phyloP scores from a whole-genome alignment of 2,329 filamentous ascomycete genomes.

The Diaporthe humulicola region DNA sequence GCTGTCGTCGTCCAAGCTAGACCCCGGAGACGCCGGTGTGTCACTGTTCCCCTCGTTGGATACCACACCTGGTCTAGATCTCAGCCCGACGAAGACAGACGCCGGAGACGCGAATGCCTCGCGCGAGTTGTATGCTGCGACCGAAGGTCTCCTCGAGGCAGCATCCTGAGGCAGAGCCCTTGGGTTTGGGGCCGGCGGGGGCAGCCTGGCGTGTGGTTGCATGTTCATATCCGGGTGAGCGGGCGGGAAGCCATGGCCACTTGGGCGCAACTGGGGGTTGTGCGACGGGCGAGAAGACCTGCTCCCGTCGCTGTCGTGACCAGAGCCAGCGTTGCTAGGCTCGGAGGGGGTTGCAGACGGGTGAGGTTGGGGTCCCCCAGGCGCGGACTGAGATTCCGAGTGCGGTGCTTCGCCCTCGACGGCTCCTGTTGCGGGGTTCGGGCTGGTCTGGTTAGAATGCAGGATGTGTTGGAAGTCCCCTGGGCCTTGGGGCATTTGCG shows the following conservation, averaged over 20 bases:
- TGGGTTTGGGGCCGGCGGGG: background rate
- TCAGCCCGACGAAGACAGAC: slow-evolving; percentile 9
- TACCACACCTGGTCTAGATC: slow-evolving; percentile 34
- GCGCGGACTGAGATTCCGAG: background rate
- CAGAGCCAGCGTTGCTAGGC: background rate
- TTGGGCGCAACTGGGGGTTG: background rate
- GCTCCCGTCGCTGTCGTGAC: slow-evolving; percentile 11
- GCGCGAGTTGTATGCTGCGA: background rate
- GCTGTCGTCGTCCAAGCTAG: slow-evolving; percentile 37
- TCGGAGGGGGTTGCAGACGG: background rate
- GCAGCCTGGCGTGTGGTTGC: slow-evolving; percentile 24
- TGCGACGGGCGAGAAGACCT: slow-evolving; percentile 5
- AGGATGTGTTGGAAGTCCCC: slow-evolving; percentile 32
- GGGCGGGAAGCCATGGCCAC: background rate
- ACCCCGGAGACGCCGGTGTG: slow-evolving; percentile 13
- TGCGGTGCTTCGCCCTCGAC: background rate
- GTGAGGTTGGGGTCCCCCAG: background rate
- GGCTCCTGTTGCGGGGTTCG: background rate
- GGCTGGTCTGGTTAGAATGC: slow-evolving; percentile 29
- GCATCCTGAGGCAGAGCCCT: background rate
- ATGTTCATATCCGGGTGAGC: slow-evolving; percentile 8
- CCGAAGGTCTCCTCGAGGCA: slow-evolving; percentile 10
- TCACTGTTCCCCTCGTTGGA: slow-evolving; percentile 15
- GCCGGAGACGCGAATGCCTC: slow-evolving; percentile 1
- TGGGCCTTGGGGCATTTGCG: slow-evolving; percentile 25